Base-by-base conservation (phyloP, 352 stramenopile species). In the Hyaloperonospora brassicae region DNA sequence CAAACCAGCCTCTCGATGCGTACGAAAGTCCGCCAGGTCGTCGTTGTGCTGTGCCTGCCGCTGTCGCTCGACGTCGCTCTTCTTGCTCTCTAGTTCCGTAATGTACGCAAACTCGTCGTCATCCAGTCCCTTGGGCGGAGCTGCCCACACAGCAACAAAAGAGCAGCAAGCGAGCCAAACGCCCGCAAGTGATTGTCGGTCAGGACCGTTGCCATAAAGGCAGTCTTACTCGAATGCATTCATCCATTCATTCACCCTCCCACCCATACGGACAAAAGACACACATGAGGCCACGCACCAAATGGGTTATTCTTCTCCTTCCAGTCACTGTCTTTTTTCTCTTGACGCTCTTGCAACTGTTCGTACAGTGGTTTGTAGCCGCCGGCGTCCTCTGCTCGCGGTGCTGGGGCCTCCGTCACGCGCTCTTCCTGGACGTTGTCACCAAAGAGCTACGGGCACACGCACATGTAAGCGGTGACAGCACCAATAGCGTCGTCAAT, bases 251-350 rank as follows among this genome's bases (percentile, higher is more conserved):
- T 9, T 34, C 27, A 34, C 27, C 27, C 27, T 9, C 27, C 27
- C 27, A 8, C 27, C 27, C 27, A 34, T 9, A 34, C 4, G 27
- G 27, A 4, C 17, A 45, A 27, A 41, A 22, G 39, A 10, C 39
- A 10, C 14, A n/a, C 14, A 25, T 36, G 30, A 22, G 21, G 2
- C 1, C 12, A 57, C 62, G 14, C 45, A 92, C 84, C 84, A 53
- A 92, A 94, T 17, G 84, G 81, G 43, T 94, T 94, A 60, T 94
- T 83, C 64, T 94, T 92, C 56, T 91, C 77, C 57, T 89, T 89
- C 84, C 84, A 94, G n/a, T 92, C 84, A 30, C 73, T 79, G 42
- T 94, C 81, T 22, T 91, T 89, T 51, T 85, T 53, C 25, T 91
- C 77, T 22, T 76, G 79, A 39, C 75, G 73, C 46, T 92, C 81